These are phyloP conservation scores for Caulochytrium protostelioides DNA, from an alignment of 371 early-diverging fungal species.

Conservation along the genomic window DNA sequence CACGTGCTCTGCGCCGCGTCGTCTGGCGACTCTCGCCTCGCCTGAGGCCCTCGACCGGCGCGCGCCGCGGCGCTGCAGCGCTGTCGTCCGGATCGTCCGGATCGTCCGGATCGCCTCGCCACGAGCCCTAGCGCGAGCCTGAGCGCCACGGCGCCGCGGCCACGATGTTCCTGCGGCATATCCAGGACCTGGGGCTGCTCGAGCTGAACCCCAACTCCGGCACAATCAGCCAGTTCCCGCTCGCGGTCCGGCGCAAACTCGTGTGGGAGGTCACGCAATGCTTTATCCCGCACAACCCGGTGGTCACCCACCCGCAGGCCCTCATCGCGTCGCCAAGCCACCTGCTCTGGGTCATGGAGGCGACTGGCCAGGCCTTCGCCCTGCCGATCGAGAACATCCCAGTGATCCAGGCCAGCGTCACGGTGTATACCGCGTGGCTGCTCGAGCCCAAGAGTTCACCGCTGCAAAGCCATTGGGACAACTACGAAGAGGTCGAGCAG, in stretches of 20 bases:
- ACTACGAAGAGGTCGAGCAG: constrained; percentile 22
- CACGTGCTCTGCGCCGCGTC: too few species aligned
- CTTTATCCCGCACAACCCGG: constrained; percentile 12
- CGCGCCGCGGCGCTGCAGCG: too few species aligned
- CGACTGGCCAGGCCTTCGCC: constrained; percentile 55
- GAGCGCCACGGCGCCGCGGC: too few species aligned
- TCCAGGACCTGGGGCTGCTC: constrained; percentile 38
- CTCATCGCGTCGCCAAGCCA: constrained; percentile 21
- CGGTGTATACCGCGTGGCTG: constrained; percentile 51
- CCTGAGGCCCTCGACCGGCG: too few species aligned
- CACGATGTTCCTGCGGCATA: constrained; percentile 48
- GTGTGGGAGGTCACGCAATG: constrained; percentile 40
- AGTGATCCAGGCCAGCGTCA: constrained; percentile 39
- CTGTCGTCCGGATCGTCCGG: too few species aligned
- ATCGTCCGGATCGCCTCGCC: too few species aligned
- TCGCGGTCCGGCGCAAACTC: constrained; percentile 32
- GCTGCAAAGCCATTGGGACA: too few species aligned
- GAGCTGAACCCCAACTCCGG: constrained; percentile 43
- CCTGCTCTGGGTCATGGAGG: constrained; percentile 63
- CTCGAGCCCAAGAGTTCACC: constrained; percentile 37
- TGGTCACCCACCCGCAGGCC: constrained; percentile 4
- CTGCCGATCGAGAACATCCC: constrained; percentile 51
- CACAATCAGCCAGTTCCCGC: constrained; percentile 40
- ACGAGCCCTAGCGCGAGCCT: too few species aligned
- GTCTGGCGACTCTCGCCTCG: too few species aligned